These are phyloP conservation scores for Aspergillus phoenicis DNA, from an alignment of 2,329 filamentous ascomycete genomes.

Conservation along the genomic window DNA sequence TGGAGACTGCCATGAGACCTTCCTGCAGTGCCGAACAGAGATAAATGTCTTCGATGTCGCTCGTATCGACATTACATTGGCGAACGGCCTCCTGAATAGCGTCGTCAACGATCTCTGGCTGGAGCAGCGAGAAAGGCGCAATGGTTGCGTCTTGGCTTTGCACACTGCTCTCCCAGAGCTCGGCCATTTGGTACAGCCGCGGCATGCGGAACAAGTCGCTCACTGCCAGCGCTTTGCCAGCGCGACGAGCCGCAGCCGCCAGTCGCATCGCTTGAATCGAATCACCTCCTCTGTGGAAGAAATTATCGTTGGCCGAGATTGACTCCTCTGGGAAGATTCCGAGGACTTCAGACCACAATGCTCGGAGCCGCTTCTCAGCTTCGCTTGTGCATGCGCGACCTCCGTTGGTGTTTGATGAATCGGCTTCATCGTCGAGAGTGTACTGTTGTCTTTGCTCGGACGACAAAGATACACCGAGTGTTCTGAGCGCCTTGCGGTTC, in stretches of 20 bases:
- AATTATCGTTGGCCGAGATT: constrained; percentile 24
- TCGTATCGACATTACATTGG: not conserved
- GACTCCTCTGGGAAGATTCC: constrained; percentile 13
- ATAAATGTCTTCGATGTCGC: constrained; percentile 24
- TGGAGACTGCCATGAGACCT: constrained; percentile 26
- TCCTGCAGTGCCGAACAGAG: constrained; percentile 28
- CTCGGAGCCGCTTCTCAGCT: not conserved
- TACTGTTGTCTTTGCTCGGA: not conserved
- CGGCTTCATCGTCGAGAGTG: not conserved
- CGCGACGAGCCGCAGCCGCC: not conserved
- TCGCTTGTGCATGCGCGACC: not conserved
- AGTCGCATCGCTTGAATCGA: constrained; percentile 27
- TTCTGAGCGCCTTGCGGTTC: not conserved
- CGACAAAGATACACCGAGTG: not conserved
- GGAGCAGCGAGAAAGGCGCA: not conserved
- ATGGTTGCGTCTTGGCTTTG: not conserved
- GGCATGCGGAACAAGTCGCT: constrained; percentile 7
- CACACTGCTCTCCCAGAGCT: not conserved
- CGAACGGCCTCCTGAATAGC: not conserved
- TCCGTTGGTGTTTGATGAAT: not conserved
- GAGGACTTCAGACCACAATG: constrained; percentile 12
- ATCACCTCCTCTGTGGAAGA: constrained; percentile 33
- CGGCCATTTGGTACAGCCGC: not conserved
- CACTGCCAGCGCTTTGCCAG: constrained; percentile 2
- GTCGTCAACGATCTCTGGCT: not conserved